Conservation (phyloP, 2,329 filamentous ascomycete species). For the Calonectria pteridis region DNA sequence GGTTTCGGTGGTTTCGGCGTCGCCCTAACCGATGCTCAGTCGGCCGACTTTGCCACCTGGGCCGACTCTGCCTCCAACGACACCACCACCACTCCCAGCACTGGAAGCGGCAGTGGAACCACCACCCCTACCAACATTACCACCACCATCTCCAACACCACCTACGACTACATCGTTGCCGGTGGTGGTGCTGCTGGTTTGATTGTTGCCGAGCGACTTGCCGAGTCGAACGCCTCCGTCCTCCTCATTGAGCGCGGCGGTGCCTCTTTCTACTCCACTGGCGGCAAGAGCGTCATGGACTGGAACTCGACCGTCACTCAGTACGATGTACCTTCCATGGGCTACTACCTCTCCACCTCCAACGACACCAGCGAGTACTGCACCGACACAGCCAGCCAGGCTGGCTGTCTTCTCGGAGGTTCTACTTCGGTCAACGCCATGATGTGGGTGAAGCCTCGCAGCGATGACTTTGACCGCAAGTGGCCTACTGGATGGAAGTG, state of each 20-base stretch:
- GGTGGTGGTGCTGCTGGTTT: constrained; percentile 74
- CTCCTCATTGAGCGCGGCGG: constrained; percentile 68
- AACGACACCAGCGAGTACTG: constrained; percentile 74
- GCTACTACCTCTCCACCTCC: constrained; percentile 77
- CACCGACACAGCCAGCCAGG: constrained; percentile 77
- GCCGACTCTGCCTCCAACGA: constrained; percentile 58
- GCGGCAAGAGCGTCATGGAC: constrained; percentile 72
- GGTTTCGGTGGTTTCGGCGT: constrained; percentile 60
- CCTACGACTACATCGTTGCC: constrained; percentile 74
- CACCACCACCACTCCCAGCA: constrained; percentile 44
- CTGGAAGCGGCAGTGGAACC: constrained; percentile 44
- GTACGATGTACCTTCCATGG: constrained; percentile 79
- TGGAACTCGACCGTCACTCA: constrained; percentile 76
- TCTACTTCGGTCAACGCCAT: constrained; percentile 76
- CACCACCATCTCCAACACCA: constrained; percentile 46
- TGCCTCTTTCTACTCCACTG: constrained; percentile 71
- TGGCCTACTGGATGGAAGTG: constrained; percentile 79
- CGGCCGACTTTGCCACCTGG: constrained; percentile 57
- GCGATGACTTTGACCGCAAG: constrained; percentile 77
- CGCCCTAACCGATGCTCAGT: constrained; percentile 51
- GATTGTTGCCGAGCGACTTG: constrained; percentile 67
- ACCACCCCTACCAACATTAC: constrained; percentile 42
- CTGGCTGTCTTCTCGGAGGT: constrained; percentile 78
- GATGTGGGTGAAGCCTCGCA: constrained; percentile 76
- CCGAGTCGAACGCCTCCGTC: constrained; percentile 73